Conservation (phyloP, 441 rosid genomes). For the Erysimum cheiri region DNA sequence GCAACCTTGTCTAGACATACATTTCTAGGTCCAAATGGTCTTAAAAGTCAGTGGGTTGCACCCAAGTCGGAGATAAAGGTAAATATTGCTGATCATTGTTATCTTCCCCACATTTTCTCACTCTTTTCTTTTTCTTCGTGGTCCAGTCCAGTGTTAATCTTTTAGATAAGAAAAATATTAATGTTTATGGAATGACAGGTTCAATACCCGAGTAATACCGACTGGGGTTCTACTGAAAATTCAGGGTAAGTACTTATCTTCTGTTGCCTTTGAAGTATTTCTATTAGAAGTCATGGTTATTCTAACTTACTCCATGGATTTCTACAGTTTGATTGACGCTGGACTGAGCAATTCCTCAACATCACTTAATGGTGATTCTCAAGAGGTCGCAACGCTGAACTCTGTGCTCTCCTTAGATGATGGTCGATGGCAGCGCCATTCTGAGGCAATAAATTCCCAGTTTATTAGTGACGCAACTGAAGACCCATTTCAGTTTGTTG, state of each 20-base stretch:
- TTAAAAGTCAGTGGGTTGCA: conserved; percentile 81
- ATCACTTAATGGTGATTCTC: conserved; percentile 53
- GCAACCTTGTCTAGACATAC: conserved; percentile 97
- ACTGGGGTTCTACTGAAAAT: conserved; percentile 54
- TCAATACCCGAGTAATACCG: conserved; percentile 82
- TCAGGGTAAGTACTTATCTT: conserved; percentile 52
- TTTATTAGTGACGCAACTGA: conserved; percentile 62
- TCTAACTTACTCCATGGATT: conserved; percentile 39
- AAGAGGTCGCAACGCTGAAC: conserved; percentile 58
- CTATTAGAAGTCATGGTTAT: conserved; percentile 27
- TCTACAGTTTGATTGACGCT: conserved; percentile 58
- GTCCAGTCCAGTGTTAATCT: neutral
- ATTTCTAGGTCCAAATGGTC: conserved; percentile 90
- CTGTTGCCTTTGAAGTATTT: conserved; percentile 12
- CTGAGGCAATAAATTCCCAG: conserved; percentile 55
- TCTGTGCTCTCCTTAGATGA: conserved; percentile 92
- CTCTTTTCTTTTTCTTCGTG: neutral
- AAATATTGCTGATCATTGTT: conserved; percentile 16
- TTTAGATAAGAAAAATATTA: neutral
- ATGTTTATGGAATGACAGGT: conserved; percentile 59
- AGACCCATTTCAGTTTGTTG: conserved; percentile 80
- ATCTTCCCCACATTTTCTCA: neutral
- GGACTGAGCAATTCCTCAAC: conserved; percentile 51
- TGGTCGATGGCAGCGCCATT: conserved; percentile 77
- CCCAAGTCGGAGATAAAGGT: conserved; percentile 85